Evolutionary conservation across 768 basidiomycete genomes (phyloP).

Genomic region (Mycena olivaceomarginata): DNA sequence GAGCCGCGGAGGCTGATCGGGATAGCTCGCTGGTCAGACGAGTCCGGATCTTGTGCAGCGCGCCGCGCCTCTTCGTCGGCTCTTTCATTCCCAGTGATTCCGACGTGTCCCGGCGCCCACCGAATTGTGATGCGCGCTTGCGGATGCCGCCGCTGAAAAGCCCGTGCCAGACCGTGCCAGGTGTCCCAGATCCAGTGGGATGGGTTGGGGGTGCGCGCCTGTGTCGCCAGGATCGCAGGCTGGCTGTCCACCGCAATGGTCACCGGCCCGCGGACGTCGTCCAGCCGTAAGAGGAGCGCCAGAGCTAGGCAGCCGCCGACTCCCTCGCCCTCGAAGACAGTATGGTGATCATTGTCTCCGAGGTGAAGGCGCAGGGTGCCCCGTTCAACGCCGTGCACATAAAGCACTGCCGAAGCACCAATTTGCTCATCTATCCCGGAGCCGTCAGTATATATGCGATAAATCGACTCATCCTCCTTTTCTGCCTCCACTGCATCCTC

Average conservation of each 20-base stretch:
- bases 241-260: slow-evolving; percentile 48
- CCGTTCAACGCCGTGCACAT: neutral
- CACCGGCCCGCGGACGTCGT: neutral
- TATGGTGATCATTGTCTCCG: slow-evolving; percentile 39
- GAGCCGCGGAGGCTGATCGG: neutral
- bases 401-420: slow-evolving; percentile 46
- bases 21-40: neutral
- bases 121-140: slow-evolving; percentile 14
- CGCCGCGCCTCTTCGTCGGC: too few species aligned
- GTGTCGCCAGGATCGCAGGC: slow-evolving; percentile 36
- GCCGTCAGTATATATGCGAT: slow-evolving; percentile 45
- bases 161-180: too few species aligned
- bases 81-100: slow-evolving; percentile 43
- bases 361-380: slow-evolving; percentile 19
- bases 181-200: slow-evolving; percentile 31
- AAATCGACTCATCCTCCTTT: neutral
- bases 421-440: slow-evolving; percentile 44
- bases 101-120: slow-evolving; percentile 47
- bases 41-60: slow-evolving; percentile 23
- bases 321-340: slow-evolving; percentile 50
- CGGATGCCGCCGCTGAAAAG: neutral
- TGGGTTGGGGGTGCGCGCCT: neutral
- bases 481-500: slow-evolving; percentile 21
- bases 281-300: slow-evolving; percentile 22
- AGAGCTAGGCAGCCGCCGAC: slow-evolving; percentile 43